These are phyloP conservation scores for Lophiostoma macrostomum DNA, from an alignment of 495 filamentous ascomycete species.

Conservation along the genomic window DNA sequence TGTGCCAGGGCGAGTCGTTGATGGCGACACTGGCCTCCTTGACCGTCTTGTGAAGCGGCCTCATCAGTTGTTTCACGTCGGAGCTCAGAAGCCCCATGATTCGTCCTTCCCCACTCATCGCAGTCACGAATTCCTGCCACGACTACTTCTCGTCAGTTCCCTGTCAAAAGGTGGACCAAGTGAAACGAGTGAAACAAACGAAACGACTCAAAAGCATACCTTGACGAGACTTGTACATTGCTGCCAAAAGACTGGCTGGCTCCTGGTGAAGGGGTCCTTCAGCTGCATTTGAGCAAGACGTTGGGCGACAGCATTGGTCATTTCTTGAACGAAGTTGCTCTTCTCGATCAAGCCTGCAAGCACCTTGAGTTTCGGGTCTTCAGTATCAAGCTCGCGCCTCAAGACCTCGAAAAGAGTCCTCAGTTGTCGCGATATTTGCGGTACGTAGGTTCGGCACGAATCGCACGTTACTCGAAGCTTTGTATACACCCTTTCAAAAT, in stretches of 20 bases:
- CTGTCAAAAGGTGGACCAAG: too few relatives aligned
- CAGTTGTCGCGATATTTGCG: slow-evolving; percentile 62
- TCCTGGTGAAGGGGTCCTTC: slow-evolving; percentile 72
- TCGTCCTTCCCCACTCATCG: slow-evolving; percentile 58
- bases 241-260: slow-evolving; percentile 76
- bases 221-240: slow-evolving; percentile 73
- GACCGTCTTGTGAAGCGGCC: slow-evolving; percentile 70
- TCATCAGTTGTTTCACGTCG: slow-evolving; percentile 67
- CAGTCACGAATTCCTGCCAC: slow-evolving; percentile 61
- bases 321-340: slow-evolving; percentile 65
- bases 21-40: slow-evolving; percentile 73
- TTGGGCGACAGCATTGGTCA: slow-evolving; percentile 65
- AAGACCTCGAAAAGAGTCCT: slow-evolving; percentile 48
- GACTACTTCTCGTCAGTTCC: slow-evolving; percentile 49
- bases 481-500: slow-evolving; percentile 77
- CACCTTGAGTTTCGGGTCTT: slow-evolving; percentile 38
- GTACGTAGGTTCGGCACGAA: slow-evolving; percentile 62
- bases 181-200: not conserved
- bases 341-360: slow-evolving; percentile 50
- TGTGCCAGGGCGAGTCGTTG: slow-evolving; percentile 73
- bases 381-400: slow-evolving; percentile 35
- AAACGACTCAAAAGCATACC: slow-evolving; percentile 30
- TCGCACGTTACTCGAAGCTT: slow-evolving; percentile 66
- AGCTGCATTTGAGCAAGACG: slow-evolving; percentile 76
- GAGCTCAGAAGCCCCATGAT: slow-evolving; percentile 62